phyloP scores from a whole-genome alignment of 257 asterid species.

The Ballota nigra region DNA sequence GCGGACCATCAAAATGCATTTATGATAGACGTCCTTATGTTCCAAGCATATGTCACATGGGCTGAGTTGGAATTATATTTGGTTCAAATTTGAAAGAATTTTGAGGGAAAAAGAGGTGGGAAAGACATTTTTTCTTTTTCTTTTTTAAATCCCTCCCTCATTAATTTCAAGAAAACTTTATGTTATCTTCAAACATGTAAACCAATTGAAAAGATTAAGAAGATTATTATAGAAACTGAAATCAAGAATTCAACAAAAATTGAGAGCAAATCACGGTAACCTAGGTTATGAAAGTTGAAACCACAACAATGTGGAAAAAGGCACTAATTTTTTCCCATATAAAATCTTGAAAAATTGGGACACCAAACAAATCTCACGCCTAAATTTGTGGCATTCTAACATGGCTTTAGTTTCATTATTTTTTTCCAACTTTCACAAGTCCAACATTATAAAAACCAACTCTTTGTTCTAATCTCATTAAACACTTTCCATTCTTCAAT shows the following conservation, averaged over 20 bases:
- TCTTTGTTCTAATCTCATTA: not conserved
- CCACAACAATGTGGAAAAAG: conserved; percentile 15
- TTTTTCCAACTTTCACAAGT: not conserved
- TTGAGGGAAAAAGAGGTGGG: not conserved
- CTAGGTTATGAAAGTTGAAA: conserved; percentile 22
- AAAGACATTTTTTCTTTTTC: too few relatives aligned
- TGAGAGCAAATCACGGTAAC: conserved; percentile 46
- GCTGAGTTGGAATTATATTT: not conserved
- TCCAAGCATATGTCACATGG: not conserved
- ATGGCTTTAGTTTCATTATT: conserved; percentile 24
- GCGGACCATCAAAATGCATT: not conserved
- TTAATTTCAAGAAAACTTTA: not conserved
- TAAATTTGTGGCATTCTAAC: conserved; percentile 45
- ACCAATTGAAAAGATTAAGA: not conserved
- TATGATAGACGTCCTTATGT: not conserved
- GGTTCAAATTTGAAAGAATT: not conserved
- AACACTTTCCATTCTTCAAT: conserved; percentile 24
- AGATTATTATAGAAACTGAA: not conserved
- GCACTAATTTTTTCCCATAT: conserved; percentile 17
- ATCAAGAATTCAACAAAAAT: conserved; percentile 30
- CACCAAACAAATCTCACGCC: conserved; percentile 54
- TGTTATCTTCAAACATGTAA: not conserved
- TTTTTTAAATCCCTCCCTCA: not conserved
- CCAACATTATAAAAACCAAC: not conserved
- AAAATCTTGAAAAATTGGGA: conserved; percentile 20